Percentiles rank a stretch among this genome's conserved stretches.
Evolutionary conservation across 1,139 yeast genomes (phyloP).

Genomic region (Scheffersomyces lignicola): DNA sequence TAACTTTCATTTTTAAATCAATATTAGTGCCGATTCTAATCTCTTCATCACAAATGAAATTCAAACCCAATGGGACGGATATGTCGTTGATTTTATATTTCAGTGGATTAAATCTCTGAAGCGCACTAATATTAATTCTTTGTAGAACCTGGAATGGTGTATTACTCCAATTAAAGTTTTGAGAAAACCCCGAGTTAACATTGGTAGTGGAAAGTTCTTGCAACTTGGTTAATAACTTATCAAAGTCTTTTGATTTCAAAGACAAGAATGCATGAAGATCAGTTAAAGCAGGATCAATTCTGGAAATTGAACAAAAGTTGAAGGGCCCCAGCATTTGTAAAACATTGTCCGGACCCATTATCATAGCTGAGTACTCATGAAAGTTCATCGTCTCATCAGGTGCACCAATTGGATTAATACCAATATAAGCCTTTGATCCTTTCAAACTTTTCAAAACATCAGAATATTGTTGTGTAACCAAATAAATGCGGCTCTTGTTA

Average conservation of each 20-base stretch:
- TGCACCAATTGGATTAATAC: conserved; percentile 24
- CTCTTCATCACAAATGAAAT: conserved; percentile 17
- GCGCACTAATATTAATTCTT: conserved; percentile 9
- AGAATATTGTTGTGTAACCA: conserved; percentile 8
- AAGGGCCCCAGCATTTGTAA: conserved; percentile 35
- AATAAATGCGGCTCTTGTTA: background rate
- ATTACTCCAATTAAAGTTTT: conserved; percentile 20
- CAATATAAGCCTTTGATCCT: conserved; percentile 14
- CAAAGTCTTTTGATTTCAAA: conserved; percentile 6
- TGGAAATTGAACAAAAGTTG: conserved; percentile 37
- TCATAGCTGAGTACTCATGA: conserved; percentile 26
- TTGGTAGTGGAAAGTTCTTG: conserved; percentile 6
- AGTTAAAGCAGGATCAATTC: conserved; percentile 28
- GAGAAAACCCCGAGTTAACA: conserved; percentile 2
- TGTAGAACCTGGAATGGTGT: conserved; percentile 15
- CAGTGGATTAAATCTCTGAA: conserved; percentile 7
- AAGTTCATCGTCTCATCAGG: conserved; percentile 26
- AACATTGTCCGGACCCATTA: conserved; percentile 17
- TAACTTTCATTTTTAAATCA: conserved; percentile 27
- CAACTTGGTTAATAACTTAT: conserved; percentile 2
- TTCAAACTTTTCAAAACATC: conserved; percentile 5
- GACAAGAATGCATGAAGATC: conserved; percentile 14
- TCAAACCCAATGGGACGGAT: conserved; percentile 20
- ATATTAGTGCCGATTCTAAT: conserved; percentile 25
- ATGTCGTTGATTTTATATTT: conserved; percentile 12